Conservation (phyloP, 257 asterid species). For the Lycium barbarum region DNA sequence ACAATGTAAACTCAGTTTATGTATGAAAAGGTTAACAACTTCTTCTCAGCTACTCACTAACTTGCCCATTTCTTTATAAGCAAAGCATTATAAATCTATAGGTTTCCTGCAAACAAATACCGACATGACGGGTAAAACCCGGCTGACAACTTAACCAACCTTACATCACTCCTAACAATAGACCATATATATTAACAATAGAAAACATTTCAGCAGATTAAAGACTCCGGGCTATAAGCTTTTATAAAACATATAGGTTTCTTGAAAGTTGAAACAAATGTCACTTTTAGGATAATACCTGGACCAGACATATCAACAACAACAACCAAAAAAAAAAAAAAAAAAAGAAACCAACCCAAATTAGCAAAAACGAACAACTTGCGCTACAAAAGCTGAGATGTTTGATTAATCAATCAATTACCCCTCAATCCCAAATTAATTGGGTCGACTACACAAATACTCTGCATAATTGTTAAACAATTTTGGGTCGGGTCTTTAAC, state of each 20-base stretch:
- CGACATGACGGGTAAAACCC: no score
- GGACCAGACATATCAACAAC: neutral
- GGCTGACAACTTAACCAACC: neutral
- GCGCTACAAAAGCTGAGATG: neutral
- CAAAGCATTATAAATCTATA: neutral
- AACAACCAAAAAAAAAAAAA: no score
- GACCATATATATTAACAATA: neutral
- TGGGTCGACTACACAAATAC: neutral
- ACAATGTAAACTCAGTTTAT: neutral
- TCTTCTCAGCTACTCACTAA: neutral
- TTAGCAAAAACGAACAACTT: neutral
- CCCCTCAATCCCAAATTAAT: slow-evolving; percentile 10
- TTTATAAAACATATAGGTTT: neutral
- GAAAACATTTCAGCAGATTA: neutral
- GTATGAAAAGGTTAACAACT: neutral
- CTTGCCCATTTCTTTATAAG: neutral
- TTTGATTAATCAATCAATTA: neutral
- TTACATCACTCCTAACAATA: neutral
- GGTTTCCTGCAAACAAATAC: no score
- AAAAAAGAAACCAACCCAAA: neutral
- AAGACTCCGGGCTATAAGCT: neutral
- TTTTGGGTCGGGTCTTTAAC: no score
- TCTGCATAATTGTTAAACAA: neutral
- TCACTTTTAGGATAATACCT: neutral
- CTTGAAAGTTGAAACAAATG: neutral